These are phyloP conservation scores for Quercus gilva DNA, from an alignment of 306 rosid genomes.

Conservation along the genomic window DNA sequence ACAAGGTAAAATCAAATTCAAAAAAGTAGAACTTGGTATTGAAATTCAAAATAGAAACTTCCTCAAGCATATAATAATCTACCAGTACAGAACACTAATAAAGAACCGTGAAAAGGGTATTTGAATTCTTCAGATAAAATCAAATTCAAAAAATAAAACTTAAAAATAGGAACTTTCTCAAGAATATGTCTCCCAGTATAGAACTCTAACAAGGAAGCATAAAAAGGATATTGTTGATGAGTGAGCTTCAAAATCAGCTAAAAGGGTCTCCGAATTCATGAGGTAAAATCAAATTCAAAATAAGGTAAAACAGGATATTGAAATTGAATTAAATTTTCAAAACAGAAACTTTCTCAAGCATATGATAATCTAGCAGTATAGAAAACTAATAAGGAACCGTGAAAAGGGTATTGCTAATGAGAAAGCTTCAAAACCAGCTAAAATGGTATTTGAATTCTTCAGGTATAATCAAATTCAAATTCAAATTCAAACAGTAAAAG, in stretches of 20 bases:
- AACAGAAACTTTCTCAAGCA: neutral
- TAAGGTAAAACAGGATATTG: neutral
- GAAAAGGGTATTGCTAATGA: neutral
- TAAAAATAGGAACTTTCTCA: too few species aligned
- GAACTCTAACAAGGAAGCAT: too few species aligned
- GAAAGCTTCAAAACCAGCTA: neutral
- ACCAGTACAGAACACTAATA: neutral
- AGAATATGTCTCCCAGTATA: too few species aligned
- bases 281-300: too few species aligned
- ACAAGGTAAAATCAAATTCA: neutral
- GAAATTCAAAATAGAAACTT: neutral
- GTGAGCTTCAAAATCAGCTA: too few species aligned
- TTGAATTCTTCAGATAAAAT: neutral
- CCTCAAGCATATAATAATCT: neutral
- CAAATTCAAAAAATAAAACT: too few species aligned
- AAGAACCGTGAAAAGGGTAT: conserved; percentile 3
- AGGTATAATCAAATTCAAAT: neutral
- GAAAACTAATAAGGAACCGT: neutral
- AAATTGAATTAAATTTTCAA: neutral
- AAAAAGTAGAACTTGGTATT: too few species aligned
- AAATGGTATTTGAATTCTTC: neutral
- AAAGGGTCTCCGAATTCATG: too few species aligned
- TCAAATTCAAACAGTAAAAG: neutral
- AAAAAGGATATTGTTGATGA: too few species aligned
- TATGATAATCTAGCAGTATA: neutral